These are phyloP conservation scores for Leccinum boreale DNA, from an alignment of 768 basidiomycete genomes.

Conservation along the genomic window DNA sequence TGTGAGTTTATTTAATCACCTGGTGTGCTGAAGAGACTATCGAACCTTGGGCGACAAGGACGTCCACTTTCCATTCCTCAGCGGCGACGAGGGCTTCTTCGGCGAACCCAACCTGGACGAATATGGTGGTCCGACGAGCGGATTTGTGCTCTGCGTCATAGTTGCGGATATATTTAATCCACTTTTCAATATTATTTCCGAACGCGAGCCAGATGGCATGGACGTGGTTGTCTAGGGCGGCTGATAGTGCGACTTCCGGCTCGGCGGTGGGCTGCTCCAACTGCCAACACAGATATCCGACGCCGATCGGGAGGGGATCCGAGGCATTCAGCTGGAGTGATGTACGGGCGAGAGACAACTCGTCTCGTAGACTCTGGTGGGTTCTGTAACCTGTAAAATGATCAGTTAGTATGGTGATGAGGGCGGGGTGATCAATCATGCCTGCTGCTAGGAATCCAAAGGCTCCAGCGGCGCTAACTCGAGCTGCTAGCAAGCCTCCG, in stretches of 20 bases:
- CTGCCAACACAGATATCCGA: slow-evolving; percentile 74
- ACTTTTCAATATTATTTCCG: slow-evolving; percentile 52
- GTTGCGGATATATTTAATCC: slow-evolving; percentile 61
- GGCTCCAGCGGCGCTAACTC: slow-evolving; percentile 65
- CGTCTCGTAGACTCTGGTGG: slow-evolving; percentile 41
- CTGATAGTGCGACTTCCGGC: slow-evolving; percentile 42
- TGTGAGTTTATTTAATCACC: slow-evolving; percentile 1
- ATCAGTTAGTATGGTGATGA: background rate
- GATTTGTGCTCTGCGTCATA: slow-evolving; percentile 43
- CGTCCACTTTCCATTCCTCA: slow-evolving; percentile 69
- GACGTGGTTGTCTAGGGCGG: slow-evolving; percentile 53
- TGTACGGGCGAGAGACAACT: slow-evolving; percentile 53
- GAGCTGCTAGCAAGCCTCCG: slow-evolving; percentile 58
- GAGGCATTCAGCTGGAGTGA: slow-evolving; percentile 33
- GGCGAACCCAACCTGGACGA: slow-evolving; percentile 61
- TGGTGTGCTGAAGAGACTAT: background rate
- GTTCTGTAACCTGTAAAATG: slow-evolving; percentile 43
- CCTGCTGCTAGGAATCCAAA: slow-evolving; percentile 75
- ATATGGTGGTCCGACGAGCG: slow-evolving; percentile 49
- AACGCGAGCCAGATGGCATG: slow-evolving; percentile 76
- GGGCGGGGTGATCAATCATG: slow-evolving; percentile 17
- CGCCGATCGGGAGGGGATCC: slow-evolving; percentile 54
- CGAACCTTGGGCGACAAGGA: slow-evolving; percentile 75
- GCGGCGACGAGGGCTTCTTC: slow-evolving; percentile 57
- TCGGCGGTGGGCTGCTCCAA: slow-evolving; percentile 48